phyloP scores from a whole-genome alignment of 805 yeast genomes.

The Starmerella gropengiesseri region DNA sequence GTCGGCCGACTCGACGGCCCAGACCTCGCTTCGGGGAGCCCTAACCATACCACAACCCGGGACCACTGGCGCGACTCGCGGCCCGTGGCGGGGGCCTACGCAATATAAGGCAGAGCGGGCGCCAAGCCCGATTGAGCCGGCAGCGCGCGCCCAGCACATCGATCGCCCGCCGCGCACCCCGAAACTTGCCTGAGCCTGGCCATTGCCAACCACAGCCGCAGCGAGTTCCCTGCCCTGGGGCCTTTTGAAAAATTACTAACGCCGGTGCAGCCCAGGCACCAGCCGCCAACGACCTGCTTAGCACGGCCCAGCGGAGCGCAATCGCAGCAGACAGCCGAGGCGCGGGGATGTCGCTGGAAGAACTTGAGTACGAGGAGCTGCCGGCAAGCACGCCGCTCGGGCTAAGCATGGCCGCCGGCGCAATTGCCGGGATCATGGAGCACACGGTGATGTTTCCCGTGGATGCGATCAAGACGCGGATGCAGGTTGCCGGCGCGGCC shows the following conservation, averaged over 20 bases:
- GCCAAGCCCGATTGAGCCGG: neutral
- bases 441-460: slow-evolving; percentile 95
- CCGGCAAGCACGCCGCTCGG: slow-evolving; percentile 76
- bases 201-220: neutral
- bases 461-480: slow-evolving; percentile 90
- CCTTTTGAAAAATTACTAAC: slow-evolving; percentile 4
- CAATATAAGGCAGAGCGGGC: no score
- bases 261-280: neutral
- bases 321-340: neutral
- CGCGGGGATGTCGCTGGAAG: slow-evolving; percentile 8
- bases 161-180: no score
- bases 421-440: slow-evolving; percentile 98
- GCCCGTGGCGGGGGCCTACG: no score
- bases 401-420: slow-evolving; percentile 85
- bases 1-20: slow-evolving; percentile 1
- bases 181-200: neutral
- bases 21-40: slow-evolving; percentile 1
- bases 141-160: neutral
- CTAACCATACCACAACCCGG: slow-evolving; percentile 5
- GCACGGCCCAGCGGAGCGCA: neutral
- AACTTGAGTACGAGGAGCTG: slow-evolving; percentile 72
- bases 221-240: slow-evolving; percentile 3
- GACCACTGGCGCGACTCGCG: neutral
- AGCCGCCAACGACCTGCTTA: neutral
- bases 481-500: slow-evolving; percentile 50